phyloP scores from a whole-genome alignment of 2,329 filamentous ascomycete genomes.

The Aspergillus candidus region DNA sequence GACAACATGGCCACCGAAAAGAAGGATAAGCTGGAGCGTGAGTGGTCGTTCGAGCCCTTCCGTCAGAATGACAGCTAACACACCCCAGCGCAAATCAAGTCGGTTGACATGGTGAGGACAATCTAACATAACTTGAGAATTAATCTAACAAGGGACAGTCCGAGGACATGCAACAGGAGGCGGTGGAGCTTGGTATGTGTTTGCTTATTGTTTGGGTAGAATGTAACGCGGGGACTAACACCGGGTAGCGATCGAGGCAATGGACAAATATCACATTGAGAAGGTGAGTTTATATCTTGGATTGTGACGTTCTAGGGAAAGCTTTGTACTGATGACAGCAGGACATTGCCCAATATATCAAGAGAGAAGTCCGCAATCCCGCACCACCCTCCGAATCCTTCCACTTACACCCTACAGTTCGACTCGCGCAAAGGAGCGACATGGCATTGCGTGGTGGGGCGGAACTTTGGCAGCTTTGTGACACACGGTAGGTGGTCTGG shows the following conservation, averaged over 20 bases:
- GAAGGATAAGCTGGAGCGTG: constrained; percentile 73
- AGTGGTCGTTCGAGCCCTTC: constrained; percentile 16
- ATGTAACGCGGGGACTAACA: constrained; percentile 5
- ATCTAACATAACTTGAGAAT: constrained; percentile 6
- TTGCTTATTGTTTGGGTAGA: neutral
- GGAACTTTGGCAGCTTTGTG: constrained; percentile 98
- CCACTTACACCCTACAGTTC: constrained; percentile 56
- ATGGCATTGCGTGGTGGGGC: constrained; percentile 98
- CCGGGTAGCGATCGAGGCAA: constrained; percentile 59
- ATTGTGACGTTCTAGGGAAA: neutral
- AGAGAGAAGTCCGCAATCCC: constrained; percentile 65
- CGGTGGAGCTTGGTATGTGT: constrained; percentile 82
- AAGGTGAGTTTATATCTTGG: constrained; percentile 46
- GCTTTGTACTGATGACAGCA: constrained; percentile 34
- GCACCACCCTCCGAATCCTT: constrained; percentile 3
- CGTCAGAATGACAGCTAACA: constrained; percentile 12
- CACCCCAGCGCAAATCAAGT: constrained; percentile 83
- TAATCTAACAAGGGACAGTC: constrained; percentile 53
- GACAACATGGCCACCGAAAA: constrained; percentile 45
- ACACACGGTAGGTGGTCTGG: constrained; percentile 68
- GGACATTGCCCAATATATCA: constrained; percentile 95
- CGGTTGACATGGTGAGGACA: constrained; percentile 83
- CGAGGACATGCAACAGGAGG: constrained; percentile 95
- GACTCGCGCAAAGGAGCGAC: constrained; percentile 95
- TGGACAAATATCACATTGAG: constrained; percentile 66